Evolutionary conservation across 805 yeast species (phyloP).

Genomic region (Danielia reshetovae): DNA sequence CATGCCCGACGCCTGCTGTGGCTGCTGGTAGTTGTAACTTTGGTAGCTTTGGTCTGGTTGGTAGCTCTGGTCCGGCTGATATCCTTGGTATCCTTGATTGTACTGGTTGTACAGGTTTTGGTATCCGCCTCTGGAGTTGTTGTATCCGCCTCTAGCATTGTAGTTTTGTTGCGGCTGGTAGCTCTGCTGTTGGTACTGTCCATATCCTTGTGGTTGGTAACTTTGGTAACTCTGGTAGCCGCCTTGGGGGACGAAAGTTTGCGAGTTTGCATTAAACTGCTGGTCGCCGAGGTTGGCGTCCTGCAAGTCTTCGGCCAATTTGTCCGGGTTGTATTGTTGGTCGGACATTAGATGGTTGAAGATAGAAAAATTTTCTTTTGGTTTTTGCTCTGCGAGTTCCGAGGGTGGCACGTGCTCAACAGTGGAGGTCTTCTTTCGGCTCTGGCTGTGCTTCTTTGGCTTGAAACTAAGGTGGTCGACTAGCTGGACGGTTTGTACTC

Average conservation of each 20-base stretch:
- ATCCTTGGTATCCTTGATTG: constrained; percentile 18
- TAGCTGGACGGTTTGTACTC: too few relatives aligned
- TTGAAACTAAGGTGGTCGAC: too few relatives aligned
- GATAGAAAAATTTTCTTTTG: constrained; percentile 3
- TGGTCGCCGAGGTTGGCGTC: constrained; percentile 34
- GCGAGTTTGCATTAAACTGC: constrained; percentile 46
- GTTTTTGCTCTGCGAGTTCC: constrained; percentile 1
- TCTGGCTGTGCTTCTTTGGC: too few relatives aligned
- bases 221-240: constrained; percentile 18
- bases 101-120: constrained; percentile 9
- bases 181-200: constrained; percentile 9
- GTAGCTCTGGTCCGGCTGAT: constrained; percentile 23
- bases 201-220: constrained; percentile 4
- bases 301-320: constrained; percentile 42
- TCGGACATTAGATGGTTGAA: constrained; percentile 11
- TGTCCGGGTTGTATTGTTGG: constrained; percentile 34
- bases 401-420: not conserved
- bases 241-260: constrained; percentile 47
- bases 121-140: constrained; percentile 10
- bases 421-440: not conserved
- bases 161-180: constrained; percentile 7
- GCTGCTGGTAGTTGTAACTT: constrained; percentile 19
- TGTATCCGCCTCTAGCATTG: constrained; percentile 10
- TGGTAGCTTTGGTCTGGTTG: constrained; percentile 17
- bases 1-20: constrained; percentile 44